phyloP scores from a whole-genome alignment of 257 asterid species.

The Solanum sparsipilum region DNA sequence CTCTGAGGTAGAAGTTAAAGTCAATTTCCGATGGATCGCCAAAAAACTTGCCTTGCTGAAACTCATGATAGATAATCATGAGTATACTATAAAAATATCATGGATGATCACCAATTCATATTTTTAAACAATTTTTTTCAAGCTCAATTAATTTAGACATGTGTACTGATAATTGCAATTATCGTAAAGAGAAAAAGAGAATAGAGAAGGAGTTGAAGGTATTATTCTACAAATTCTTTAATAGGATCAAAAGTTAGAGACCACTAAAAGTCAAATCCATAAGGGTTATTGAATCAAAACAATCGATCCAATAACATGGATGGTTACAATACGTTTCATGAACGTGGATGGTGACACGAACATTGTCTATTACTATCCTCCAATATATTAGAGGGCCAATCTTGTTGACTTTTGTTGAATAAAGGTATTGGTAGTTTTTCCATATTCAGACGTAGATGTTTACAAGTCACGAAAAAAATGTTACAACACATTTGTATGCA shows the following conservation, averaged over 20 bases:
- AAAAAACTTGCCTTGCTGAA: too few species aligned
- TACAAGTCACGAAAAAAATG: constrained; percentile 14
- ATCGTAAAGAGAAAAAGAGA: too few species aligned
- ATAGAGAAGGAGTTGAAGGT: too few species aligned
- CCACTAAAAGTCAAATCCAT: neutral
- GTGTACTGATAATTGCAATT: too few species aligned
- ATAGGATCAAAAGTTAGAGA: neutral
- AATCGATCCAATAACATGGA: neutral
- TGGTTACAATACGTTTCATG: neutral
- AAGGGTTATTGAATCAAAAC: neutral
- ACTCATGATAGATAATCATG: too few species aligned
- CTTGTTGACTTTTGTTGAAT: neutral
- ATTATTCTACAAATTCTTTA: neutral
- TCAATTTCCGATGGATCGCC: too few species aligned
- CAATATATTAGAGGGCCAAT: neutral
- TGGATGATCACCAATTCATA: too few species aligned
- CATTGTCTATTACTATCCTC: neutral
- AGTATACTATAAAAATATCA: too few species aligned
- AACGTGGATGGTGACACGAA: neutral
- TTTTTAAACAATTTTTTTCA: too few species aligned
- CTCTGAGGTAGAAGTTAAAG: too few species aligned
- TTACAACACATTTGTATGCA: neutral
- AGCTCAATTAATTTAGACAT: too few species aligned
- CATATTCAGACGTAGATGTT: neutral
- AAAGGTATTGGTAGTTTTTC: neutral